Percentiles rank a stretch among this genome's conserved stretches.
These are phyloP conservation scores for Penicillium pancosmium DNA, from an alignment of 495 filamentous ascomycete genomes.

Conservation along the genomic window DNA sequence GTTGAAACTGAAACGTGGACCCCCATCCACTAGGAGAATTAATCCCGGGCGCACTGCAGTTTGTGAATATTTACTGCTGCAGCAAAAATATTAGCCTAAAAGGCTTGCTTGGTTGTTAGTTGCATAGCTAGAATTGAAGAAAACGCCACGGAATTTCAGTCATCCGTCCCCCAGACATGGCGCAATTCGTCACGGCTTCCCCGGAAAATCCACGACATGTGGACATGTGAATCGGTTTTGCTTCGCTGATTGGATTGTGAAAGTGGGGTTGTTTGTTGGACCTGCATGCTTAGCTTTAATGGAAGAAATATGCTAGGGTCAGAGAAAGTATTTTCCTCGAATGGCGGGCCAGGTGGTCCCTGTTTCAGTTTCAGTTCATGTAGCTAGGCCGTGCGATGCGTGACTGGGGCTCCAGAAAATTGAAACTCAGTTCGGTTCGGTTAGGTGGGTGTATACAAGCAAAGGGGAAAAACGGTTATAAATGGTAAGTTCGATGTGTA, in stretches of 20 bases:
- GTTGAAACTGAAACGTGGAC: background rate
- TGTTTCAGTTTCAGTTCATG: background rate
- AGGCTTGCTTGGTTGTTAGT: background rate
- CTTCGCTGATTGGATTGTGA: background rate
- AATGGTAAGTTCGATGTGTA: background rate
- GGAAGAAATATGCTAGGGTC: background rate
- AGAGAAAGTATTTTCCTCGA: constrained; percentile 22
- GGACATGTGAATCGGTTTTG: background rate
- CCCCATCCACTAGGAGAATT: constrained; percentile 1
- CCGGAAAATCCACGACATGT: background rate
- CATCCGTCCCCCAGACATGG: background rate
- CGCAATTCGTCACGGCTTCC: background rate
- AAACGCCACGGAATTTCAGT: background rate
- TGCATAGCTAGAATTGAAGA: background rate
- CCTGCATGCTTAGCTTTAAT: background rate
- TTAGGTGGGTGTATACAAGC: too few relatives aligned
- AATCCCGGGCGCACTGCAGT: background rate
- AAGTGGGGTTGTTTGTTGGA: background rate
- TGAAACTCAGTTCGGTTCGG: background rate
- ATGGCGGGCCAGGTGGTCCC: constrained; percentile 7
- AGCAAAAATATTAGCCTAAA: background rate
- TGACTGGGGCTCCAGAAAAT: background rate
- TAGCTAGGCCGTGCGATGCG: background rate
- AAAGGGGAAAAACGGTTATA: background rate
- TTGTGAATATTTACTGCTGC: background rate